Conservation (phyloP, 768 basidiomycete species). For the Boletus rufocinnamomeus region DNA sequence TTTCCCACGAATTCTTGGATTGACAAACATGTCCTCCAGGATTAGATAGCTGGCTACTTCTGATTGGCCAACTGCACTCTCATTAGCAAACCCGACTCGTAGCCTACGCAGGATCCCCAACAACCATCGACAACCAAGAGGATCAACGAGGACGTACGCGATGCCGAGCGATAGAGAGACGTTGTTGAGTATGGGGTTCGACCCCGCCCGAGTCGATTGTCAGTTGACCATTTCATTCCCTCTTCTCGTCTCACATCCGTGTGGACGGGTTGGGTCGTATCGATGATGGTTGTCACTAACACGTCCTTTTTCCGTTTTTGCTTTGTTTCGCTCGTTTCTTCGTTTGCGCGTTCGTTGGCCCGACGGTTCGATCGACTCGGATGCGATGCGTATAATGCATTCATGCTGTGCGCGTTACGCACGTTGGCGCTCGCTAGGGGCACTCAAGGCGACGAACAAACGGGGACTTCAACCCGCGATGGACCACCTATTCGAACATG, state of each 20-base stretch:
- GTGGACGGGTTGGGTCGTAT: background rate
- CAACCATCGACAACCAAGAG: background rate
- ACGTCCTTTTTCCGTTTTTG: too few relatives aligned
- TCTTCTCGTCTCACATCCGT: background rate
- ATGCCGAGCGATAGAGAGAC: conserved; percentile 68
- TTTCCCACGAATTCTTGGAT: too few relatives aligned
- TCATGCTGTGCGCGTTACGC: too few relatives aligned
- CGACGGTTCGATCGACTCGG: background rate
- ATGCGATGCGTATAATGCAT: too few relatives aligned
- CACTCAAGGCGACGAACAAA: conserved; percentile 78
- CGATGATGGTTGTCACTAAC: background rate
- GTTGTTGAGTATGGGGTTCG: conserved; percentile 86
- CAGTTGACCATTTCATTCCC: conserved; percentile 33
- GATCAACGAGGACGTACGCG: conserved; percentile 1
- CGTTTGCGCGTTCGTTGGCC: background rate
- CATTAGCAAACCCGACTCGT: background rate
- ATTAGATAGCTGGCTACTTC: background rate
- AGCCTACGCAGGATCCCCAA: background rate
- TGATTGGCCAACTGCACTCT: too few relatives aligned
- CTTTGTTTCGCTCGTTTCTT: background rate
- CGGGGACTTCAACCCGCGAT: conserved; percentile 89
- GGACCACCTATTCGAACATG: conserved; percentile 86
- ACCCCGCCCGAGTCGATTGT: conserved; percentile 84
- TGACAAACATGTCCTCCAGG: too few relatives aligned
- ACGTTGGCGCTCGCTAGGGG: conserved; percentile 56